A percentile compares a stretch with the other conserved stretches of the same genome.
phyloP scores from a whole-genome alignment of 2,329 filamentous ascomycete genomes.

The Rosellinia necatrix region DNA sequence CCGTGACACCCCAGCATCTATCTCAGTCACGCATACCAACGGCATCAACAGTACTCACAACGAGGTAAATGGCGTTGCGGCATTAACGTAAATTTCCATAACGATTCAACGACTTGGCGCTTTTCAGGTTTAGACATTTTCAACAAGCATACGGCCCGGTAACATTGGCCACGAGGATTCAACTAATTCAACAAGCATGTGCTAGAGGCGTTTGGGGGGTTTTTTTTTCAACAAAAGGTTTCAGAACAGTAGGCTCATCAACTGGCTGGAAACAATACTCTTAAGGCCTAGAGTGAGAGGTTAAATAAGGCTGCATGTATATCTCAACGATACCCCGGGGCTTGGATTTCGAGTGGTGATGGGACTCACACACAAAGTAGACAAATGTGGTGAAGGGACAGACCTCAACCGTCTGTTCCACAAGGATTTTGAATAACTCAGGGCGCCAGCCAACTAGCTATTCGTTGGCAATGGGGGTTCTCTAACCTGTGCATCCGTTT shows the following conservation, averaged over 20 bases:
- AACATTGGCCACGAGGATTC: conserved; percentile 17
- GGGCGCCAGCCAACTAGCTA: too few species aligned
- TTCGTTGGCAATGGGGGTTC: too few species aligned
- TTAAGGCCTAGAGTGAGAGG: conserved; percentile 35
- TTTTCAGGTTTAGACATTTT: conserved; percentile 42
- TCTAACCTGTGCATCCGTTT: too few species aligned
- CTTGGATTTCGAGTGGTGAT: conserved; percentile 26
- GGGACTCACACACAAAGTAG: conserved; percentile 7
- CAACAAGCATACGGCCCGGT: conserved; percentile 38
- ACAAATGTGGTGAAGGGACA: conserved; percentile 13
- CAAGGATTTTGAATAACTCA: background rate
- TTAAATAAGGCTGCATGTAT: conserved; percentile 41
- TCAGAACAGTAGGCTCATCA: conserved; percentile 34
- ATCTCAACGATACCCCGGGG: conserved; percentile 50
- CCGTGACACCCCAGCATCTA: conserved; percentile 53
- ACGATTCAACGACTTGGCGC: conserved; percentile 37
- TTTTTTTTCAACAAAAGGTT: conserved; percentile 45
- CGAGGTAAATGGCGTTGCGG: conserved; percentile 33
- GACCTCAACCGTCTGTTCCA: conserved; percentile 32
- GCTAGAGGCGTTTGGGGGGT: conserved; percentile 38
- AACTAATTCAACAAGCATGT: conserved; percentile 44
- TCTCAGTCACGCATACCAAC: conserved; percentile 28
- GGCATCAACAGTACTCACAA: conserved; percentile 37
- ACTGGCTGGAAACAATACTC: conserved; percentile 21
- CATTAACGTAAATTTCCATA: conserved; percentile 27